Conservation (phyloP, 2,329 filamentous ascomycete species). For the Thelonectria rubi region DNA sequence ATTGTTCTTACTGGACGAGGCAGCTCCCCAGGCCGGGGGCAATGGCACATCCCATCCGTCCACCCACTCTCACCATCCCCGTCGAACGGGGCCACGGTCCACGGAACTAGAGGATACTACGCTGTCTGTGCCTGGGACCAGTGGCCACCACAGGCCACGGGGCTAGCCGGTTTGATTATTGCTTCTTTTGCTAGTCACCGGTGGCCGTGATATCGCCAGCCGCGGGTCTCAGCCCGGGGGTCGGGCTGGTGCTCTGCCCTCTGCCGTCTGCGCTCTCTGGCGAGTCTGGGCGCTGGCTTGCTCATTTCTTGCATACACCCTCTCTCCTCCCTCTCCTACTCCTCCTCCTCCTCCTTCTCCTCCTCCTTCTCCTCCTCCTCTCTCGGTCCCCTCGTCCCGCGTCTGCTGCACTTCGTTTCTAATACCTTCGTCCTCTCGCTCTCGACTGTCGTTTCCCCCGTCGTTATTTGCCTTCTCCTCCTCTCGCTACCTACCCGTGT, state of each 20-base stretch:
- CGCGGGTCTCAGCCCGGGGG: constrained; percentile 37
- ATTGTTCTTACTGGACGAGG: constrained; percentile 6
- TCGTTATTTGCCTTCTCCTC: neutral
- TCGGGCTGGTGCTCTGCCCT: constrained; percentile 19
- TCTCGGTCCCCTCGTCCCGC: neutral
- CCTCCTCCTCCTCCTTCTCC: constrained; percentile 5
- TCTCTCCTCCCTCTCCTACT: constrained; percentile 12
- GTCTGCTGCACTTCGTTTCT: neutral
- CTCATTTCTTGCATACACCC: neutral
- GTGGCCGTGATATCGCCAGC: constrained; percentile 41
- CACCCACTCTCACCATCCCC: neutral
- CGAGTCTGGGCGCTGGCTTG: neutral
- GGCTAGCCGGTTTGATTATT: constrained; percentile 37
- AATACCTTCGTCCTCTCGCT: constrained; percentile 11
- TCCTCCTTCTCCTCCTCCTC: constrained; percentile 10
- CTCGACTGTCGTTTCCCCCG: neutral
- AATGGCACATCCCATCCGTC: constrained; percentile 7
- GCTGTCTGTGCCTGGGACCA: constrained; percentile 20
- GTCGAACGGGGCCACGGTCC: constrained; percentile 1
- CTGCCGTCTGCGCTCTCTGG: neutral
- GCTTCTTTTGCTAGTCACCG: constrained; percentile 29
- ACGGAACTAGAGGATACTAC: constrained; percentile 19
- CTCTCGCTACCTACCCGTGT: neutral
- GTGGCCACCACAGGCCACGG: constrained; percentile 2
- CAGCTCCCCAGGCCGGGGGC: constrained; percentile 5